phyloP scores from a whole-genome alignment of 768 basidiomycete species.

The Terana coerulea region DNA sequence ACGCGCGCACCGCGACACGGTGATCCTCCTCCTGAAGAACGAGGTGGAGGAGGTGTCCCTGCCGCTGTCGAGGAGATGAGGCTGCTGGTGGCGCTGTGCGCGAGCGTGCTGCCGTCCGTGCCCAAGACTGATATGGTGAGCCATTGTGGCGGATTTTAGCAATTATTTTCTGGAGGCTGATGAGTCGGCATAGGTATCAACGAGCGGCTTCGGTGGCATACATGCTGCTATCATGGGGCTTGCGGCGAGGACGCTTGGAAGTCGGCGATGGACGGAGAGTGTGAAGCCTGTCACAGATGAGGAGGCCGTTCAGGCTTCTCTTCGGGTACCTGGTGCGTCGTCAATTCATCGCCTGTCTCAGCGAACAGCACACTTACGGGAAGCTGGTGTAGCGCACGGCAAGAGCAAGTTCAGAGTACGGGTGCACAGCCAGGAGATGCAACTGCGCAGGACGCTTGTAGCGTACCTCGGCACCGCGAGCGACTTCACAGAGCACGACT shows the following conservation, averaged over 20 bases:
- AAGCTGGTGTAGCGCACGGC: constrained; percentile 44
- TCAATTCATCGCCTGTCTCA: neutral
- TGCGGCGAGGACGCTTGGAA: constrained; percentile 66
- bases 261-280: constrained; percentile 50
- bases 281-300: constrained; percentile 63
- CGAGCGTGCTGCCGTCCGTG: constrained; percentile 64
- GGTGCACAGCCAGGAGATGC: constrained; percentile 51
- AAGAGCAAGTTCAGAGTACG: constrained; percentile 57
- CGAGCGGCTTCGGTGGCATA: constrained; percentile 80
- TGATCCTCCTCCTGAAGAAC: constrained; percentile 79
- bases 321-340: constrained; percentile 50
- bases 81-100: constrained; percentile 70
- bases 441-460: constrained; percentile 58
- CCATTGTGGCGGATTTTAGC: too few relatives aligned
- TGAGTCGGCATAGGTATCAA: constrained; percentile 35
- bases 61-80: constrained; percentile 74
- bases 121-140: constrained; percentile 77
- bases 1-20: constrained; percentile 76
- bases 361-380: too few relatives aligned
- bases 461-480: constrained; percentile 69
- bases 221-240: constrained; percentile 77
- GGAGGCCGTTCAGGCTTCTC: constrained; percentile 54
- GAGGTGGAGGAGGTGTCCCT: constrained; percentile 59
- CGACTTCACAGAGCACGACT: constrained; percentile 76
- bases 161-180: constrained; percentile 25